Evolutionary conservation across 371 early-diverging fungal genomes (phyloP), one percentile per base, ranked within the genome.

Genomic region (Homolaphlyctis polyrhiza): DNA sequence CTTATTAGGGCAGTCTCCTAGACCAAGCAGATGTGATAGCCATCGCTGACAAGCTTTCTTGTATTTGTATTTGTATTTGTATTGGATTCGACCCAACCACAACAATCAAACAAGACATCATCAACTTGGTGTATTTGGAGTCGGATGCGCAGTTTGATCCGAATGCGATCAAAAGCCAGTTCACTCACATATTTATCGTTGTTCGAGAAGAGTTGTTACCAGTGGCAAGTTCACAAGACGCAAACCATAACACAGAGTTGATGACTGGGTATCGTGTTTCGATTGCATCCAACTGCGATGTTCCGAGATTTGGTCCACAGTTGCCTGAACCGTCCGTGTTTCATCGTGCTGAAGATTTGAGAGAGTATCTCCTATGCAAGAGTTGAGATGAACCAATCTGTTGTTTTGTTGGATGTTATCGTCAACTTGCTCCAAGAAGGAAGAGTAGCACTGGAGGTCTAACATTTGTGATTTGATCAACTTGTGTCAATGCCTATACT

Each of bases 61-160:
- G n/a, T n/a, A n/a, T n/a, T n/a, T n/a, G n/a, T n/a, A n/a, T n/a
- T n/a, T n/a, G n/a, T n/a, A n/a, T n/a, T n/a, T n/a, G n/a, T n/a
- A n/a, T n/a, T n/a, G n/a, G n/a, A n/a, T n/a, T n/a, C n/a, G n/a
- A n/a, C n/a, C n/a, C n/a, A n/a, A n/a, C 43, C 43, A 8, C 43
- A 21, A 8, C 43, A 39, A 30, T 48, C 25, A n/a, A n/a, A n/a
- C n/a, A 67, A 86, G 90, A 90, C 68, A 88, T 90, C 64, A 87
- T 89, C 13, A 81, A 82, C 50, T 75, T 90, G 33, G 77, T 90
- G n/a, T 90, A 87, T 71, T 72, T 87, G 27, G 91, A 90, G 29
- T 67, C 66, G 16, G 68, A 64, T 21, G 60, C 58, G 3, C 69
- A 67, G 13, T 90, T 91, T 55, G 70, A 86, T 34, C 91, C 90